Conservation (phyloP, 2,329 filamentous ascomycete species). For the Cercospora sp. region DNA sequence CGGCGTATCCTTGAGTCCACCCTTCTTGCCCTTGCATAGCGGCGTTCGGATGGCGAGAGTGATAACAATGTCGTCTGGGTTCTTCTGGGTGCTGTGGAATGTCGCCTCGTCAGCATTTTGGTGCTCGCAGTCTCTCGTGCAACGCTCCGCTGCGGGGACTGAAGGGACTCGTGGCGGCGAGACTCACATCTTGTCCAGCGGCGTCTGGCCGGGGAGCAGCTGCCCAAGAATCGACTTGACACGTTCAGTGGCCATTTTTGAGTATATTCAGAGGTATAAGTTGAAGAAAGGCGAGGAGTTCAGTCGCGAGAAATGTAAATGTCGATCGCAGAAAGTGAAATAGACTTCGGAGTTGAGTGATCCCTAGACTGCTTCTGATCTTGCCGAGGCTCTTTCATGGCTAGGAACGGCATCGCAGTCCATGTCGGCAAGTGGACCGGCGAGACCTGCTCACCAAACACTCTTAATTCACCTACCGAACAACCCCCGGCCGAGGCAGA, state of each 20-base stretch:
- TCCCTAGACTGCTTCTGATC: conserved; percentile 1
- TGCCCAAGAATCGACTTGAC: conserved; percentile 87
- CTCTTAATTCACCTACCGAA: conserved; percentile 1
- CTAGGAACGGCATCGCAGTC: not conserved
- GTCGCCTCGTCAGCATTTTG: conserved; percentile 14
- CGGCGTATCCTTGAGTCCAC: conserved; percentile 90
- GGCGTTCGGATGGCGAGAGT: conserved; percentile 90
- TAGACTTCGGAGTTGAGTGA: conserved; percentile 15
- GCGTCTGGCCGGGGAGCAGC: conserved; percentile 68
- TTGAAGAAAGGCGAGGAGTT: not conserved
- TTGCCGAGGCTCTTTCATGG: conserved; percentile 10
- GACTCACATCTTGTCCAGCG: conserved; percentile 74
- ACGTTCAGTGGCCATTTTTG: conserved; percentile 77
- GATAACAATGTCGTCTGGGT: conserved; percentile 94
- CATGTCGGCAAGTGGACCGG: conserved; percentile 5
- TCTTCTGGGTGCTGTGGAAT: conserved; percentile 52
- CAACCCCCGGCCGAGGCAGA: conserved; percentile 8
- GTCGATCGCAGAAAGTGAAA: conserved; percentile 16
- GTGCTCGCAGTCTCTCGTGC: not conserved
- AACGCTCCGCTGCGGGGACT: not conserved
- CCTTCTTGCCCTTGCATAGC: conserved; percentile 84
- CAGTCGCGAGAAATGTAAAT: conserved; percentile 7
- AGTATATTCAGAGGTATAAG: not conserved
- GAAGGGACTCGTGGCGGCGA: conserved; percentile 58
- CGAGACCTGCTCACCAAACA: not conserved